Conservation (phyloP, 139 green algal species). For the Mesotaenium endlicherianum region DNA sequence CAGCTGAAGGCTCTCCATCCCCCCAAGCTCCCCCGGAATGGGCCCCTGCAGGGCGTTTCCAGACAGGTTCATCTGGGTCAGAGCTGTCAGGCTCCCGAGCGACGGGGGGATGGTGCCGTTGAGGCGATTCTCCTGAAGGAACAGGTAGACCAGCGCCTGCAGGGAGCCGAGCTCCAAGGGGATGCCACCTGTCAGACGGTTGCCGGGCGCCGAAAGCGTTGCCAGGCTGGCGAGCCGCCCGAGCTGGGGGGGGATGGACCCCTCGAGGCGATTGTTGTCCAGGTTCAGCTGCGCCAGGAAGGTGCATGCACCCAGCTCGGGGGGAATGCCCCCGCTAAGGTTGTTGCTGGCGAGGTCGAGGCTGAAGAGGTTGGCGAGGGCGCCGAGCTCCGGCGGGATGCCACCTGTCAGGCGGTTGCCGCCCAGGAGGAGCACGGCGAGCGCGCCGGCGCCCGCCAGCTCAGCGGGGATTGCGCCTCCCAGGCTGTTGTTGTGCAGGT, state of each 20-base stretch:
- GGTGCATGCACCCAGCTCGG: not conserved
- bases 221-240: not conserved
- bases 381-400: not conserved
- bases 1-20: no score
- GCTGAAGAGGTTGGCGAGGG: not conserved
- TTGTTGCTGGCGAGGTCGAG: not conserved
- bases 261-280: not conserved
- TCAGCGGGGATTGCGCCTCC: conserved; percentile 6
- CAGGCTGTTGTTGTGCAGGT: not conserved
- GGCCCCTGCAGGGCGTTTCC: not conserved
- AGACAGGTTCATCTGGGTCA: not conserved
- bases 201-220: not conserved
- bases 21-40: not conserved
- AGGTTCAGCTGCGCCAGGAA: not conserved
- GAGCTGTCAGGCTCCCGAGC: not conserved
- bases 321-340: not conserved
- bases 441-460: no score
- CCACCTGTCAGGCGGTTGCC: not conserved
- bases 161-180: not conserved
- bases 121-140: not conserved
- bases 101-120: not conserved
- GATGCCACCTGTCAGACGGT: not conserved
- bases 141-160: not conserved
- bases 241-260: not conserved
- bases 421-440: no score